Evolutionary conservation across 2,329 filamentous ascomycete genomes (phyloP), one percentile per base, ranked within the genome.

Genomic region (Atkinsonella hypoxylon): DNA sequence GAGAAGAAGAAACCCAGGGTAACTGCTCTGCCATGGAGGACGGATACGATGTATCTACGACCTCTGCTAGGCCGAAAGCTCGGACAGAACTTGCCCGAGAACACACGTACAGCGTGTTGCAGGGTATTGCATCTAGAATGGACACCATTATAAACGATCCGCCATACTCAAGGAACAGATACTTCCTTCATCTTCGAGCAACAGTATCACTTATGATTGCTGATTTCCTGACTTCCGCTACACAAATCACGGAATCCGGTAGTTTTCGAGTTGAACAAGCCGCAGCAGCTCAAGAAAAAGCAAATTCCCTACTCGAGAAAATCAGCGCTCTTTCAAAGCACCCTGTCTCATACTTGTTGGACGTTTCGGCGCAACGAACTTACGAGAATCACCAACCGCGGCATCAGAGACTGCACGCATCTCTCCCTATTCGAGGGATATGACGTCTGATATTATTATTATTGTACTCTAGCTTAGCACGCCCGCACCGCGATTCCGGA

Each of bases 131-230:
- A 3, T 67, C 71, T 6, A 77, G 82, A 30, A 81, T 95, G 72
- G 87, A 94, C 60, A 74, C 78, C 43, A 60, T 89, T 30, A 77
- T 94, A 65, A 72, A 77, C 41, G 82, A 77, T 36, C 75, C 81
- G 22, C 88, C 88, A 0, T 95, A 82, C 61, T 81, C 81, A 31
- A 80, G 82, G 51, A 82, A 82, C 57, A 65, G 72, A 4, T 78
- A 82, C 53, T 69, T 95, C 53, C 70, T 90, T 44, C 73, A 83
- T 45, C 69, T 95, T 22, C 75, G 87, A 48, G 89, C 78, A 9
- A 87, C 89, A 76, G 68, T 89, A 6, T 79, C 81, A 1, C 70
- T 93, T 15, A 95, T 87, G 74, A 72, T 88, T 15, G 84, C 77
- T 7, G 87, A 95, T 63, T 67, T 95, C 38, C 62, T 69, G 26